Evolutionary conservation across 805 yeast species (phyloP), one percentile per base, ranked within the genome.

Genomic region (Saccharomycopsis oosterbeekiorum): DNA sequence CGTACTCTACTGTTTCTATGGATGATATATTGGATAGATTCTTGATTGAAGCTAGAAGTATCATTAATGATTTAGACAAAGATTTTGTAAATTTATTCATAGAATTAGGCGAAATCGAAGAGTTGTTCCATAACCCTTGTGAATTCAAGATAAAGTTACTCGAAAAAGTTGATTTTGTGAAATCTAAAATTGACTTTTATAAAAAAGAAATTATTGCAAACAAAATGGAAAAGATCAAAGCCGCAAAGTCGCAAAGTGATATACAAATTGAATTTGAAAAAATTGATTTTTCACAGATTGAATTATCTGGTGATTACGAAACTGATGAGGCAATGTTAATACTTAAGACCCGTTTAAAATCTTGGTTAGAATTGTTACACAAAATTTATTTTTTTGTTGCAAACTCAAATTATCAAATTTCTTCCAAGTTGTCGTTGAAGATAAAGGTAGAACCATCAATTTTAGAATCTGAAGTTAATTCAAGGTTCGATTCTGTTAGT

Each of bases 341-440:
- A 55, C 42, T 60, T n/a, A 71, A 70, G 58, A 14, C 67, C 9
- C 74, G 78, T 58, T 67, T 80, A 11, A 72, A 88, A 64, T 68
- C 74, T 14, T 79, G 84, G 83, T 66, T 78, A 39, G 86, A 89
- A 58, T 68, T 83, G 11, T 72, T 89, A 15, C 97, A 94, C 70
- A 84, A 92, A 58, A 79, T 86, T 54, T 86, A 82, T 68, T 93
- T 92, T 68, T 82, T 90, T 64, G 75, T 88, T 29, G 97, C 89
- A 0, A 83, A 91, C 1, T 81, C 88, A 0, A 82, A 86, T 68
- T 88, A 79, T 65, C 92, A 86, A 66, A 69, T 76, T 40, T 75
- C 76, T 54, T 9, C 53, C 72, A 47, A 70, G 72, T 14, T 47
- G 21, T 4, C 21, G 21, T 11, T 2, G 2, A 12, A 11, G 24